These are phyloP conservation scores for Monosporascus sp. DNA, from an alignment of 2,329 filamentous ascomycete species.

Conservation along the genomic window DNA sequence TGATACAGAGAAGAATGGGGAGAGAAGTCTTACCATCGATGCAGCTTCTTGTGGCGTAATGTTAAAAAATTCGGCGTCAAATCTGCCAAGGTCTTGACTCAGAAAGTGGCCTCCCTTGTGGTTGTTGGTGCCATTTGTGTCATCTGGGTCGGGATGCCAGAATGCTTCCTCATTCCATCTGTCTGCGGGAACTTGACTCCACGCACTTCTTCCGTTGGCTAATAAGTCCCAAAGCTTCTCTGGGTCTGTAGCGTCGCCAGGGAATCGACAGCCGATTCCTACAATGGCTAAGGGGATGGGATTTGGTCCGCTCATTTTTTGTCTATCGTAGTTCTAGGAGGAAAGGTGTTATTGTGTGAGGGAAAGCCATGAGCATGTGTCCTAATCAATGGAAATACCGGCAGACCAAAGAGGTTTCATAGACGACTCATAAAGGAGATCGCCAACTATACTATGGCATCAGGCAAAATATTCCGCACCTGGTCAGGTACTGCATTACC, in stretches of 20 bases:
- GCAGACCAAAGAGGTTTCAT: no score
- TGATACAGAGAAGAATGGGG: no score
- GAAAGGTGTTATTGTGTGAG: no score
- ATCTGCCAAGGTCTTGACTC: slow-evolving; percentile 17
- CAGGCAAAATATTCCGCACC: no score
- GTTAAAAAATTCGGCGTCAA: slow-evolving; percentile 38
- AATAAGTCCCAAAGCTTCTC: slow-evolving; percentile 9
- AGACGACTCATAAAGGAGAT: no score
- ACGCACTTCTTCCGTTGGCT: slow-evolving; percentile 1
- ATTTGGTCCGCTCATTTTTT: neutral
- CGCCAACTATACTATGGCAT: no score
- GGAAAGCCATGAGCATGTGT: no score
- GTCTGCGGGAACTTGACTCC: slow-evolving; percentile 3
- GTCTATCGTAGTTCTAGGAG: no score
- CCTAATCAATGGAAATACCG: no score
- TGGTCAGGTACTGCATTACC: no score
- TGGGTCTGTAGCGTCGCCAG: slow-evolving; percentile 7
- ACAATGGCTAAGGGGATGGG: slow-evolving; percentile 4
- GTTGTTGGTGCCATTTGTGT: slow-evolving; percentile 17
- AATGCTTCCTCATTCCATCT: slow-evolving; percentile 12
- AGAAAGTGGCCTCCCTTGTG: slow-evolving; percentile 19
- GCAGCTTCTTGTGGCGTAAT: slow-evolving; percentile 30
- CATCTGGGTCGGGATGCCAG: slow-evolving; percentile 9
- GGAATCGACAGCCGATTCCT: slow-evolving; percentile 8
- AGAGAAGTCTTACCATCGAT: slow-evolving; percentile 15